Evolutionary conservation across 805 yeast species (phyloP).

Genomic region (Starmerella bombicola): DNA sequence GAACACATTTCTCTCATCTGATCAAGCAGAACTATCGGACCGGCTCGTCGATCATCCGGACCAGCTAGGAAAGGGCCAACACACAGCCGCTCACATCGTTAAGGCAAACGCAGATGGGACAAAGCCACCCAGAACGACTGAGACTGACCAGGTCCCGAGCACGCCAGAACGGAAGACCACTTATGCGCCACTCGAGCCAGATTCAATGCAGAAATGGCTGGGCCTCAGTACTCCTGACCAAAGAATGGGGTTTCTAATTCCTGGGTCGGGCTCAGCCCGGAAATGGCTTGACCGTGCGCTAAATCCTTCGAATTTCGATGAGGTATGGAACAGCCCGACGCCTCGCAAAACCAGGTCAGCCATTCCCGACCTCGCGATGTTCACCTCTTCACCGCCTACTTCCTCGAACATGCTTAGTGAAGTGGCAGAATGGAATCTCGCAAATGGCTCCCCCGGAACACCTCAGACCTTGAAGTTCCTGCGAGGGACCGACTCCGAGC

Average conservation of each 20-base stretch:
- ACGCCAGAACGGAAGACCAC: slow-evolving; percentile 2
- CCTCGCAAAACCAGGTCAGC: slow-evolving; percentile 7
- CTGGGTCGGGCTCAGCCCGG: slow-evolving; percentile 18
- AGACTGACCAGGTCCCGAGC: not conserved
- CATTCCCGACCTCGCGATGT: slow-evolving; percentile 3
- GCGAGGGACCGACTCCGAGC: not conserved
- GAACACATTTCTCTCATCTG: not conserved
- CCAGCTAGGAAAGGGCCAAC: not conserved
- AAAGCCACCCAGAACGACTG: not conserved
- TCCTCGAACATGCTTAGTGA: slow-evolving; percentile 20
- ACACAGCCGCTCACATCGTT: not conserved
- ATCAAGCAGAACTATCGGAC: slow-evolving; percentile 3
- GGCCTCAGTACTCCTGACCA: slow-evolving; percentile 16
- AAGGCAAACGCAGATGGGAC: not conserved
- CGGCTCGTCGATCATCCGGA: slow-evolving; percentile 4
- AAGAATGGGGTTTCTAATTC: slow-evolving; percentile 3
- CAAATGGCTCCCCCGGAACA: slow-evolving; percentile 1
- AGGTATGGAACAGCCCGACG: slow-evolving; percentile 17
- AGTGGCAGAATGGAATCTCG: slow-evolving; percentile 13
- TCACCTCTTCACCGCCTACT: slow-evolving; percentile 20
- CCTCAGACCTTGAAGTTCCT: slow-evolving; percentile 1
- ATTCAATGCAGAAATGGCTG: slow-evolving; percentile 19
- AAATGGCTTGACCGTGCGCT: slow-evolving; percentile 16
- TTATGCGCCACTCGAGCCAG: slow-evolving; percentile 5
- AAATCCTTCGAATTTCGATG: slow-evolving; percentile 14